phyloP scores from a whole-genome alignment of 306 rosid genomes.

The Mucuna pruriens region DNA sequence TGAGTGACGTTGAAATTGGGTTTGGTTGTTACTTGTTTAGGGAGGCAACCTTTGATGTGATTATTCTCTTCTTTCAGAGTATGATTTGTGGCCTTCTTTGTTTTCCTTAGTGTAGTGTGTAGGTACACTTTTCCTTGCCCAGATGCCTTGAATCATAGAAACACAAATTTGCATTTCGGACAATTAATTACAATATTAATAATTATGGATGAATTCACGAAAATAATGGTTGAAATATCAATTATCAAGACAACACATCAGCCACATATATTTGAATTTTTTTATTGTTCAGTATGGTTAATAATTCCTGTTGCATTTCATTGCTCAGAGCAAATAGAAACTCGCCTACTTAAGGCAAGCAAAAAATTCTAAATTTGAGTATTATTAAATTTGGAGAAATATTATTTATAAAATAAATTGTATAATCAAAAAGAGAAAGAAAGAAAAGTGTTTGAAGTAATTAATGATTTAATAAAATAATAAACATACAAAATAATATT shows the following conservation, averaged over 20 bases:
- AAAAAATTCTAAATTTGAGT: too few species aligned
- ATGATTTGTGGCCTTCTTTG: background rate
- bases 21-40: constrained; percentile 12
- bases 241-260: background rate
- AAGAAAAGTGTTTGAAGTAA: too few species aligned
- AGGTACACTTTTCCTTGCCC: background rate
- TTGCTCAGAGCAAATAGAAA: background rate
- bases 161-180: background rate
- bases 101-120: background rate
- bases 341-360: background rate
- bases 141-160: background rate
- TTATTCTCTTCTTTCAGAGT: background rate
- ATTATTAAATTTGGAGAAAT: too few species aligned
- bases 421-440: too few species aligned
- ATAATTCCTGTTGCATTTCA: background rate
- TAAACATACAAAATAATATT: too few species aligned
- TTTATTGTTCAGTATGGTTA: background rate
- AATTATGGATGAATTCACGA: background rate
- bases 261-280: background rate
- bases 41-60: constrained; percentile 17
- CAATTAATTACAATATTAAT: background rate
- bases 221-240: background rate
- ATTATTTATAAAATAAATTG: too few species aligned
- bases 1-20: background rate
- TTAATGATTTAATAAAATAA: too few species aligned